Conservation (phyloP, 768 basidiomycete species). For the Pleurotus platypus region DNA sequence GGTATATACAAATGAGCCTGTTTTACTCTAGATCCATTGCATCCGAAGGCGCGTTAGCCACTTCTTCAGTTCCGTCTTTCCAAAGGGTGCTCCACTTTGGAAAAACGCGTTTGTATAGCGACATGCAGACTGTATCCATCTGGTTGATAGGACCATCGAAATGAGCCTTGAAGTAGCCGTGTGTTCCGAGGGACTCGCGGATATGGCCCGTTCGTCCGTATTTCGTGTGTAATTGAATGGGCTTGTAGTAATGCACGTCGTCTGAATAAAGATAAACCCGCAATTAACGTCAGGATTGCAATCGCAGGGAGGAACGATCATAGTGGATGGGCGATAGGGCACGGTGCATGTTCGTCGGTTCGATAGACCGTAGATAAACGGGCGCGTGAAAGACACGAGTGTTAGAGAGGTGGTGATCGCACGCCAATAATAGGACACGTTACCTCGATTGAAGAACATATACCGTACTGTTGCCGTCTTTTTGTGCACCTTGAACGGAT, state of each 20-base stretch:
- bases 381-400: too few species aligned
- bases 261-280: slow-evolving; percentile 34
- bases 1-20: not conserved
- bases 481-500: slow-evolving; percentile 96
- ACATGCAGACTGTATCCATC: slow-evolving; percentile 97
- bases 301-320: not conserved
- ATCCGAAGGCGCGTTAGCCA: slow-evolving; percentile 14
- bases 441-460: slow-evolving; percentile 95
- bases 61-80: slow-evolving; percentile 21
- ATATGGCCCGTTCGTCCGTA: slow-evolving; percentile 88
- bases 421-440: not conserved
- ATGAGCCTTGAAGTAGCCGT: slow-evolving; percentile 96
- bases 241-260: slow-evolving; percentile 90
- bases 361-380: too few species aligned
- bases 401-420: too few species aligned
- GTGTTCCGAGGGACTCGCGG: slow-evolving; percentile 88
- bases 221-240: slow-evolving; percentile 91
- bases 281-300: not conserved
- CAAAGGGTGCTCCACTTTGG: slow-evolving; percentile 78
- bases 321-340: not conserved
- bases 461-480: slow-evolving; percentile 96
- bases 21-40: slow-evolving; percentile 34
- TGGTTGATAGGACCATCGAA: slow-evolving; percentile 91
- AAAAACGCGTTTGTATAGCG: slow-evolving; percentile 90
- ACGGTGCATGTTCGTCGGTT: too few species aligned